Evolutionary conservation across 306 rosid genomes (phyloP), one percentile per base, ranked within the genome.

Genomic region (Trichosanthes truncata): DNA sequence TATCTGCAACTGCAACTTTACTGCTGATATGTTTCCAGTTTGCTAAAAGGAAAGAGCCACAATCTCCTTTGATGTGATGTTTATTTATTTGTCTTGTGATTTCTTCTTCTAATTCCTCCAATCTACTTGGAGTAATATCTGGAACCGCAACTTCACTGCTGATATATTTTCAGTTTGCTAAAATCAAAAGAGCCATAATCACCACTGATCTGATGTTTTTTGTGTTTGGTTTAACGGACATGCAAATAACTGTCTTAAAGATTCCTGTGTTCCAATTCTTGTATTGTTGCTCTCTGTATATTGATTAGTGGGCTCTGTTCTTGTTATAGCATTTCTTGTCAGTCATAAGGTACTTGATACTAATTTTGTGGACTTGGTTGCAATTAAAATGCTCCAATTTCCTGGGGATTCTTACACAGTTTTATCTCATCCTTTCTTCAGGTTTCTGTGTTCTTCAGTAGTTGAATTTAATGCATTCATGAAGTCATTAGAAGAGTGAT

Each of bases 101-200:
- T 29, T 43, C 73, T 63, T 83, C 65, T 77, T 75, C 76, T 59
- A 72, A 23, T 72, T 71, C 82, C 82, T 88, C 89, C 89, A 48
- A 74, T 23, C 78, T 77, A 21, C 74, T 81, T 81, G 87, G 88
- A 84, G 61, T 40, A 74, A 74, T 63, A 55, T 65, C 75, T 84
- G 80, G 51, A 43, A 15, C 79, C 81, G 79, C 75, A 33, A 11
- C 80, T 49, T 17, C 21, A 12, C 35, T 38, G 55, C 38, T 74
- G 75, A 48, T 53, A 60, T 68, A 76, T 76, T 57, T 41, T 68
- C 79, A 78, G 62, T 71, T 63, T 52, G 59, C 56, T 83, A 53
- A 43, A 68, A 49, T 40, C 23, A 31, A 62, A 29, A 78, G 72
- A 74, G 80, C 23, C 15, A 17, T 18, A 79, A 78, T 84, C 80